Evolutionary conservation across 179 eudicot genomes (phyloP).

Genomic region (Silene vulgaris): DNA sequence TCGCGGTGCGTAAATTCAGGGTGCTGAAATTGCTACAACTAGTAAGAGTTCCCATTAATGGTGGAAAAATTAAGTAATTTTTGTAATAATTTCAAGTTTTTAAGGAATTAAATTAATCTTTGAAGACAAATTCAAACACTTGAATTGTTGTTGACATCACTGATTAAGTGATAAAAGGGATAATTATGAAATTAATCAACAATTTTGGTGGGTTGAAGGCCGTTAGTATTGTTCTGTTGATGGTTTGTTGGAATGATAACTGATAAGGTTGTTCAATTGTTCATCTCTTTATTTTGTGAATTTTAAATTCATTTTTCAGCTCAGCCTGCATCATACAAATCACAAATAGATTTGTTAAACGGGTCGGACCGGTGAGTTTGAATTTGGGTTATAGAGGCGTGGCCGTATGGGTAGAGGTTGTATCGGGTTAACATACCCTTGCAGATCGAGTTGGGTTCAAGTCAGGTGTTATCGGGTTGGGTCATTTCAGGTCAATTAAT

Average conservation of each 20-base stretch:
- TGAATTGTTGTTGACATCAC: conserved; percentile 3
- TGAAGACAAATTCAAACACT: conserved; percentile 5
- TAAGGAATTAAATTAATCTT: background rate
- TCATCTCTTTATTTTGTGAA: background rate
- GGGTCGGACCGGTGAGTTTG: no score
- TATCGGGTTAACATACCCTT: no score
- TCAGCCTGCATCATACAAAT: no score
- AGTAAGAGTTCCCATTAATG: conserved; percentile 55
- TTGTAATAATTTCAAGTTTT: background rate
- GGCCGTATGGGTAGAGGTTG: no score
- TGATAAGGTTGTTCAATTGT: background rate
- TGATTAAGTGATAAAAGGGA: background rate
- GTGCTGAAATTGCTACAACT: conserved; percentile 33
- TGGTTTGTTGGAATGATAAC: conserved; percentile 1
- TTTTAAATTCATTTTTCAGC: background rate
- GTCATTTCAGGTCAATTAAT: no score
- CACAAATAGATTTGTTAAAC: no score
- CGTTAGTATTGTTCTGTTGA: background rate
- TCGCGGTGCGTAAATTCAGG: conserved; percentile 33
- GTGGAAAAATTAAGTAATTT: background rate
- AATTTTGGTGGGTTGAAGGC: background rate
- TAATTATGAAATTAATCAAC: background rate
- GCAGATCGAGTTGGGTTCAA: no score
- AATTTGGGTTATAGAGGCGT: no score
- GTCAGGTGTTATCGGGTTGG: no score